Evolutionary conservation across 2,329 filamentous ascomycete species (phyloP), one percentile per base, ranked within the genome.

Genomic region (Colletotrichum lindemuthianum): DNA sequence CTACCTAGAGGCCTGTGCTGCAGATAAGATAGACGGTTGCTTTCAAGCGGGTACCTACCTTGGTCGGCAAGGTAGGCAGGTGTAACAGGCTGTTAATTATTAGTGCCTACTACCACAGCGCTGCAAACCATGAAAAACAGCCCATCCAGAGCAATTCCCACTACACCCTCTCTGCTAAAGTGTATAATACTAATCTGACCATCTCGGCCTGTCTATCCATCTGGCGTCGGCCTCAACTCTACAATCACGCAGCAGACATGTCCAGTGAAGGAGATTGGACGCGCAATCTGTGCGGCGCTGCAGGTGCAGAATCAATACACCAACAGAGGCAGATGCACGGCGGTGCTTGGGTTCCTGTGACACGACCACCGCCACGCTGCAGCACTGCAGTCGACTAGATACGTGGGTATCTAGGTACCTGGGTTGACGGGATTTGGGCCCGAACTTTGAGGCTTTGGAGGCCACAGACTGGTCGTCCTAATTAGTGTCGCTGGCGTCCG

Each of bases 251-350:
- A 37, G 8, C 33, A 13, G 33, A 36, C 13, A 13, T 40, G 7
- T 13, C 37, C n/a, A 51, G 16, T 44, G 56, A 43, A 55, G 16
- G n/a, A 47, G 47, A 65, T 32, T 8, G 40, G 50, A 65, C 58
- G 51, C 58, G 61, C 58, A 51, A 65, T 56, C 61, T 51, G 61
- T 65, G 58, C 52, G 59, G 53, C 54, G 45, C 39, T 60, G 51
- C 58, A 39, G 40, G 36, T 36, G 16, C 50, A 34, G 36, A 36
- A 49, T 34, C 33, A 24, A 4, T 24, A 24, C 24, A 24, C 24
- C 24, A 24, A 24, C 24, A 24, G 5, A 24, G 24, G 24, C 24
- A 24, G 24, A 24, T 24, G 24, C 24, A 24, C 24, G 24, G 24
- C 24, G 4, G 24, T 24, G 24, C 24, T 24, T 24, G 24, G 5